These are phyloP conservation scores for Kluyveromyces wickerhamii DNA, from an alignment of 805 yeast genomes.

Conservation along the genomic window DNA sequence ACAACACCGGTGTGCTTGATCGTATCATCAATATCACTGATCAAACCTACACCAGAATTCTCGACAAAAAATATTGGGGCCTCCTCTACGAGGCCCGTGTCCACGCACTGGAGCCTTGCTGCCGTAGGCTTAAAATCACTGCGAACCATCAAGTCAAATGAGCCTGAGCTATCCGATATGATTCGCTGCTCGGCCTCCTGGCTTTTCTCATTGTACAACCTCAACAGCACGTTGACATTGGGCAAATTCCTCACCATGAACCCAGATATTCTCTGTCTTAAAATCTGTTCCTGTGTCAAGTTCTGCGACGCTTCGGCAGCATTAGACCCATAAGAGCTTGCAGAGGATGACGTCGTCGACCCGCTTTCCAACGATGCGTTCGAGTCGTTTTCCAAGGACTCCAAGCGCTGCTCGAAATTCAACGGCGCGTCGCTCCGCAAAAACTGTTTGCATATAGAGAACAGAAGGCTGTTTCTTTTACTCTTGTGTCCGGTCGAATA, in stretches of 20 bases:
- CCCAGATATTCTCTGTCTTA: slow-evolving; percentile 59
- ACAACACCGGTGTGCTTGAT: slow-evolving; percentile 84
- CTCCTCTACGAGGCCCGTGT: not conserved
- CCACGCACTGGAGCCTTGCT: slow-evolving; percentile 9
- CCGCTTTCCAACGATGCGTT: slow-evolving; percentile 19
- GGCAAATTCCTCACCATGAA: slow-evolving; percentile 65
- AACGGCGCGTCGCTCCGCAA: slow-evolving; percentile 11
- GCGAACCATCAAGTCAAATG: slow-evolving; percentile 45
- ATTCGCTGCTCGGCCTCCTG: slow-evolving; percentile 27
- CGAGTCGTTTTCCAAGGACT: slow-evolving; percentile 14
- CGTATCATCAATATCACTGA: slow-evolving; percentile 93
- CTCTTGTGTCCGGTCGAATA: slow-evolving; percentile 60
- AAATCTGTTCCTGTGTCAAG: slow-evolving; percentile 25
- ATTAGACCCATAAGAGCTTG: slow-evolving; percentile 6
- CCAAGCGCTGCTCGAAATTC: slow-evolving; percentile 32
- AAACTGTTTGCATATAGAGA: slow-evolving; percentile 58
- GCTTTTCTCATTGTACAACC: slow-evolving; percentile 49
- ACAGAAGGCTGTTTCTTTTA: slow-evolving; percentile 61
- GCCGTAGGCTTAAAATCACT: slow-evolving; percentile 50
- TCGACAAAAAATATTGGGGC: slow-evolving; percentile 13
- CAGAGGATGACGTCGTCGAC: slow-evolving; percentile 11
- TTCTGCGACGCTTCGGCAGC: slow-evolving; percentile 4
- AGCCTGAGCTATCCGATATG: slow-evolving; percentile 60
- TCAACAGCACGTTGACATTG: slow-evolving; percentile 36
- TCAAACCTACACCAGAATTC: slow-evolving; percentile 54